Evolutionary conservation across 139 green algal genomes (phyloP).

Genomic region (Dunaliella primolecta): DNA sequence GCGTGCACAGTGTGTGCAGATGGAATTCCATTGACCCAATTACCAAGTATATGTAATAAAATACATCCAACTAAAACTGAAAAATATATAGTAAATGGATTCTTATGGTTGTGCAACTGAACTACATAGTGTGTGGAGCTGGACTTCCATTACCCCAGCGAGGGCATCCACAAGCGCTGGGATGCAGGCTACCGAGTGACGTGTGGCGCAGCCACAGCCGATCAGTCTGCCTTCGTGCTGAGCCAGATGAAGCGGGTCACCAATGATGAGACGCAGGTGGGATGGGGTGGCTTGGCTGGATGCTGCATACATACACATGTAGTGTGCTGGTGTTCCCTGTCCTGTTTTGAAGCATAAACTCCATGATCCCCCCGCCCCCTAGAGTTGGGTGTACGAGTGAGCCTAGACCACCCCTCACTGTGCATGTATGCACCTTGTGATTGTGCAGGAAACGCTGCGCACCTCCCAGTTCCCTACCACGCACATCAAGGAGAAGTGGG

Average conservation of each 20-base stretch:
- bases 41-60: too few species aligned
- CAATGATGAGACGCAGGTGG: slow-evolving; percentile 71
- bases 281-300: not conserved
- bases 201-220: slow-evolving; percentile 83
- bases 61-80: too few species aligned
- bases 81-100: too few species aligned
- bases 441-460: slow-evolving; percentile 81
- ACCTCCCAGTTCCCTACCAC: slow-evolving; percentile 51
- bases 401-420: too few species aligned
- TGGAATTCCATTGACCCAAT: too few species aligned
- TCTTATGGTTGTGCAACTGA: too few species aligned
- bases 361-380: too few species aligned
- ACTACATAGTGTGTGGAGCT: slow-evolving; percentile 89
- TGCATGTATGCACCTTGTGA: not conserved
- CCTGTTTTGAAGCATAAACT: not conserved
- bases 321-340: too few species aligned
- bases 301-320: not conserved
- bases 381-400: too few species aligned
- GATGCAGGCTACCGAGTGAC: slow-evolving; percentile 95
- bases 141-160: slow-evolving; percentile 97
- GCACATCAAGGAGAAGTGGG: slow-evolving; percentile 43
- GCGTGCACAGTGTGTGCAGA: too few species aligned
- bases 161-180: slow-evolving; percentile 97
- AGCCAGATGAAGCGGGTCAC: slow-evolving; percentile 59
- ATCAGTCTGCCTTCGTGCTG: slow-evolving; percentile 73